Evolutionary conservation across 176 grass and related monocot species (phyloP), one percentile per base, ranked within the genome.

Genomic region (Pontederia crassipes): DNA sequence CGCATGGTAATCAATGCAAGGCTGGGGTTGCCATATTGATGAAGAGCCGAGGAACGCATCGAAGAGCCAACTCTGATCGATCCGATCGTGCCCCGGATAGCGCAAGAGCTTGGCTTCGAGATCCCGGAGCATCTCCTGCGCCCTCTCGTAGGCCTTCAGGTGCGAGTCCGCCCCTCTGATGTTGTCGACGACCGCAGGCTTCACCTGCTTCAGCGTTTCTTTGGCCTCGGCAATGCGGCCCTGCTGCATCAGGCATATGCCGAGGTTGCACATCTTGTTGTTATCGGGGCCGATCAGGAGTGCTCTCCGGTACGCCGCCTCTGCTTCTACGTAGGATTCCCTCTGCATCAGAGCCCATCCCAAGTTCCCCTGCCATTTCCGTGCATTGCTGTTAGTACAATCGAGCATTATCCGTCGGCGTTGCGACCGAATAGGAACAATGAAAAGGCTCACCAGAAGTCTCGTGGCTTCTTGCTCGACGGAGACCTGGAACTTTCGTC

Each of bases 181-280:
- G 65, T 74, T 61, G 71, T 98, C 93, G 2, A 76, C 68, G 24
- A 67, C 79, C 11, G 84, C 84, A 0, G 84, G 81, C 27, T 79
- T 67, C 48, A 98, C 93, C 74, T 92, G 87, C 81, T 85, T 98
- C 74, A 98, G 79, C 18, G 89, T 83, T 40, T 98, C 87, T 72
- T 98, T 98, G 28, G 93, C 93, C 76, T 92, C 93, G 11, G 76
- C 73, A 55, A 98, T 83, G 46, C 81, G 67, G 15, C 87, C 84
- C 64, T 89, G 93, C 74, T 98, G 86, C 84, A 98, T 83, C 55
- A 98, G 71, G 67, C 93, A 98, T 63, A 98, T 92, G 5, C 93
- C 93, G 29, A 98, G 74, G 58, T 98, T 98, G 87, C 93, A 98
- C 93, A 88, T 88, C 80, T 98, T 98, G 78, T 98, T 98, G 87